A percentile compares a stretch with the other conserved stretches of the same genome.
These are phyloP conservation scores for Clarireedia homoeocarpa DNA, from an alignment of 2,329 filamentous ascomycete species.

Conservation along the genomic window DNA sequence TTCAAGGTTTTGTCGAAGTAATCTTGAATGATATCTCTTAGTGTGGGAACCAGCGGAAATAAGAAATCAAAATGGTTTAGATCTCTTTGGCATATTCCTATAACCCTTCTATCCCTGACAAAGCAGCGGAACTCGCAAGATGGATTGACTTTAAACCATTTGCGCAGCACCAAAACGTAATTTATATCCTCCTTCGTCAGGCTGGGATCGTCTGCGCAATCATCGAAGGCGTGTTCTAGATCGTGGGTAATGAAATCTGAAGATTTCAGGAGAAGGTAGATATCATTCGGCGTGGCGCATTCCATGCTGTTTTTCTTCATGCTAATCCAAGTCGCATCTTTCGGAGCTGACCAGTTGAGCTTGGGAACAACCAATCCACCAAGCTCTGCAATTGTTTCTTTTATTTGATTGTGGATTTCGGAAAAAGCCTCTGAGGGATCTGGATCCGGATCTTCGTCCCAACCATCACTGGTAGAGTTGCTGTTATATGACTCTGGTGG, in stretches of 20 bases:
- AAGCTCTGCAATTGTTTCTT: slow-evolving; percentile 68
- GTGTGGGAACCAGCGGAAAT: slow-evolving; percentile 49
- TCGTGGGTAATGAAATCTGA: slow-evolving; percentile 94
- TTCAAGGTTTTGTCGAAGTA: slow-evolving; percentile 73
- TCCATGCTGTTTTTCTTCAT: slow-evolving; percentile 81
- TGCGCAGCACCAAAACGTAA: slow-evolving; percentile 66
- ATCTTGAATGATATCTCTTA: slow-evolving; percentile 60
- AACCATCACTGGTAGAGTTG: slow-evolving; percentile 47
- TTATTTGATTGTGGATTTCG: slow-evolving; percentile 70
- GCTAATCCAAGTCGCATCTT: slow-evolving; percentile 91
- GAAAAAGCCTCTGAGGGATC: slow-evolving; percentile 39
- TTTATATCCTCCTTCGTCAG: slow-evolving; percentile 32
- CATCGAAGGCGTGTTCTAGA: slow-evolving; percentile 86
- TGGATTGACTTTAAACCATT: slow-evolving; percentile 82
- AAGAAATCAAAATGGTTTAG: slow-evolving; percentile 87
- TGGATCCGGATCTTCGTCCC: slow-evolving; percentile 36
- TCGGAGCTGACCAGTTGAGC: slow-evolving; percentile 94
- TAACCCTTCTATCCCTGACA: slow-evolving; percentile 70
- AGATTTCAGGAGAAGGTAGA: slow-evolving; percentile 89
- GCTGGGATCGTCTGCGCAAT: slow-evolving; percentile 37
- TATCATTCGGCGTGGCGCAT: slow-evolving; percentile 79
- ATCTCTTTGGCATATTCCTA: slow-evolving; percentile 83
- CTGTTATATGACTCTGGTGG: slow-evolving; percentile 22
- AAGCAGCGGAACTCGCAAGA: slow-evolving; percentile 94
- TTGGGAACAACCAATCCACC: slow-evolving; percentile 86